Conservation (phyloP, 2,329 filamentous ascomycete genomes). For the Keithomyces neogunnii region DNA sequence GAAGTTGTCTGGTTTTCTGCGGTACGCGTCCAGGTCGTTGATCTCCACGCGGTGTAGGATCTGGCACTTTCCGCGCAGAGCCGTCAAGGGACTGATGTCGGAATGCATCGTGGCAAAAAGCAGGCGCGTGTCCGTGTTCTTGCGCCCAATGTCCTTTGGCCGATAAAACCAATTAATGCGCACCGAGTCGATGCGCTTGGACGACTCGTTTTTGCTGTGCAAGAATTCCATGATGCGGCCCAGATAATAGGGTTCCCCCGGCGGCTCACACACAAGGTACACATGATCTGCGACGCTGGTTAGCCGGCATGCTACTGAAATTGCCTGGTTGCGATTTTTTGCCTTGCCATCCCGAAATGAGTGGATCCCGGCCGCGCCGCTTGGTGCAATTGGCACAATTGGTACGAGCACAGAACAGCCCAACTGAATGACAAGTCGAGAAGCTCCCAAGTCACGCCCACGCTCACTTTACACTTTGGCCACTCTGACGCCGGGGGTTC, state of each 20-base stretch:
- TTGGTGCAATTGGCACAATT: conserved; percentile 5
- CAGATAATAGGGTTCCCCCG: conserved; percentile 95
- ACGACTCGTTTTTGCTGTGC: conserved; percentile 66
- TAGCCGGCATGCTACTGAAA: conserved; percentile 8
- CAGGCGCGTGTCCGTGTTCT: conserved; percentile 80
- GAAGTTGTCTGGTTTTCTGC: conserved; percentile 78
- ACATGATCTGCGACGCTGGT: conserved; percentile 54
- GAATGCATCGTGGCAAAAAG: conserved; percentile 98
- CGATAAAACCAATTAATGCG: conserved; percentile 98
- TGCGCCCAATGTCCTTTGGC: conserved; percentile 89
- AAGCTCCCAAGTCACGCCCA: neutral
- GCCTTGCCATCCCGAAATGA: conserved; percentile 4
- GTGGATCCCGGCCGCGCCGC: conserved; percentile 9
- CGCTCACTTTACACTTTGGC: neutral
- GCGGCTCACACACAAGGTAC: conserved; percentile 94
- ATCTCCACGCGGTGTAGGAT: conserved; percentile 88
- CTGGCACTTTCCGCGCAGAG: conserved; percentile 85
- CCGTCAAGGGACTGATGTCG: conserved; percentile 85
- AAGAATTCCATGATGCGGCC: conserved; percentile 98
- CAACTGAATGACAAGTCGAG: neutral
- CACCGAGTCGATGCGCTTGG: conserved; percentile 71
- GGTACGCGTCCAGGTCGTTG: conserved; percentile 70
- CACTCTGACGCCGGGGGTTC: no score
- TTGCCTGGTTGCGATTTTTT: conserved; percentile 18
- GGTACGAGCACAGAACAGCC: neutral